phyloP scores from a whole-genome alignment of 225 moss, liverwort and hornwort genomes.

The Neckera pumila region DNA sequence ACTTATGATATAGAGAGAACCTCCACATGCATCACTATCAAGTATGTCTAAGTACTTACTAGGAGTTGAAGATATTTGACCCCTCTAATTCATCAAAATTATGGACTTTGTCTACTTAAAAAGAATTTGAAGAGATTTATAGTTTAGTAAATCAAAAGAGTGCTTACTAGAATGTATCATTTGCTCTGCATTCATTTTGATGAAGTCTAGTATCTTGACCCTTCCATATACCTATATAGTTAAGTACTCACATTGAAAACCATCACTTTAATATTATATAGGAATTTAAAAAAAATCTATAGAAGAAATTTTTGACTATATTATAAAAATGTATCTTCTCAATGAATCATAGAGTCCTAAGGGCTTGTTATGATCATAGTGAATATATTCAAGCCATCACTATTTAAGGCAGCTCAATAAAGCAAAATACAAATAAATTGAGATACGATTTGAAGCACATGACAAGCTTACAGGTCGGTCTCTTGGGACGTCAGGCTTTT shows the following conservation, averaged over 20 bases:
- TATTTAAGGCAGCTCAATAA: background rate
- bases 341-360: background rate
- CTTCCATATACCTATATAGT: slow-evolving; percentile 17
- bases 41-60: no score
- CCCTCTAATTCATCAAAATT: background rate
- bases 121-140: background rate
- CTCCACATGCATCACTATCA: no score
- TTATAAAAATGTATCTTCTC: background rate
- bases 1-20: background rate
- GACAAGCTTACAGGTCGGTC: background rate
- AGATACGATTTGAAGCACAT: background rate
- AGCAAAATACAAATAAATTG: background rate
- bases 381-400: background rate
- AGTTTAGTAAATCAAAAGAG: background rate
- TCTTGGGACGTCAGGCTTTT: slow-evolving; percentile 18
- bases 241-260: background rate
- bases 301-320: background rate
- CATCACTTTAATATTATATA: no score
- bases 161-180: slow-evolving; percentile 57
- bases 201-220: slow-evolving; percentile 40
- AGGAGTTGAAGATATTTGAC: background rate
- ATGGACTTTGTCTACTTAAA: background rate
- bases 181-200: slow-evolving; percentile 50
- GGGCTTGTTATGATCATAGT: no score
- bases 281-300: no score